Conservation (phyloP, 139 green algal genomes). For the Tetraselmis chui region DNA sequence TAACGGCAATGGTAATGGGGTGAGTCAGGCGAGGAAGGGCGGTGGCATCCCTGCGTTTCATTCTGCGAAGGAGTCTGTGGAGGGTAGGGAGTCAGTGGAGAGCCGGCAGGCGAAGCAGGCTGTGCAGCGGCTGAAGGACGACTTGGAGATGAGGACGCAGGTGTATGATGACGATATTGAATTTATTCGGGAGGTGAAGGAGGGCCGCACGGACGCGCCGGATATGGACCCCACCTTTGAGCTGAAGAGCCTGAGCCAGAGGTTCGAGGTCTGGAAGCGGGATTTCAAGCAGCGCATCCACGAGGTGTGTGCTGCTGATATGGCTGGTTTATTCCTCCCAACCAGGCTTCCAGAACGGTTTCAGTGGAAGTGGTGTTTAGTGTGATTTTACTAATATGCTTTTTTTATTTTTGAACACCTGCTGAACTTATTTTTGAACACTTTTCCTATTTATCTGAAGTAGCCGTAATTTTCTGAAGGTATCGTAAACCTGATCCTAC, state of each 20-base stretch:
- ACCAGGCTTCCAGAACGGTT: no score
- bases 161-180: slow-evolving; percentile 36
- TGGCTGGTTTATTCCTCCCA: no score
- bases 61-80: background rate
- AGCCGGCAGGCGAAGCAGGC: background rate
- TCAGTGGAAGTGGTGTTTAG: no score
- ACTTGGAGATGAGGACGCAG: slow-evolving; percentile 15
- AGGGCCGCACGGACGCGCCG: slow-evolving; percentile 28
- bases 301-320: background rate
- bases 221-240: slow-evolving; percentile 47
- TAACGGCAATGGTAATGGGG: no score
- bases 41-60: background rate
- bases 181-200: slow-evolving; percentile 45
- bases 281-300: slow-evolving; percentile 37
- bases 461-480: no score
- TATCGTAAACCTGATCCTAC: no score
- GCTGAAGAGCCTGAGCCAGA: slow-evolving; percentile 38
- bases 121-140: slow-evolving; percentile 13
- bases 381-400: no score
- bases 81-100: background rate
- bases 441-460: no score
- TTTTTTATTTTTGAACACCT: no score
- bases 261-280: slow-evolving; percentile 49
- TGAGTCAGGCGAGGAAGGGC: background rate
- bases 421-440: no score